phyloP scores from a whole-genome alignment of 2,329 filamentous ascomycete species.

The Scedosporium apiospermum region DNA sequence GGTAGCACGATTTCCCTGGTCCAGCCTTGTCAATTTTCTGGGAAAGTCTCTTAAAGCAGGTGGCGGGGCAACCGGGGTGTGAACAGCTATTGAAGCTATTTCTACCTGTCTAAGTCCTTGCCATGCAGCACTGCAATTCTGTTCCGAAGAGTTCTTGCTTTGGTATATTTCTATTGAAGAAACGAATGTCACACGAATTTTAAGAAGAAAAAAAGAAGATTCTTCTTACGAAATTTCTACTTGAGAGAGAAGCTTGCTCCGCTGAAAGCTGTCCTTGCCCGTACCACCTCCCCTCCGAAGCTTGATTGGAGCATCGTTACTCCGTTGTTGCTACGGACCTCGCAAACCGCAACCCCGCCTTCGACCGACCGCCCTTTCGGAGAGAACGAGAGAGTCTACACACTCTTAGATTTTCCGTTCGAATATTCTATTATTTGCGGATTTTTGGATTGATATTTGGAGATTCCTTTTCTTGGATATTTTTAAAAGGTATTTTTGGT shows the following conservation, averaged over 20 bases:
- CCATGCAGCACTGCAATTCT: background rate
- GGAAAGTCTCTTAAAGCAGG: slow-evolving; percentile 18
- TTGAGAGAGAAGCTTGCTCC: background rate
- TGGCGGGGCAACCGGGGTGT: slow-evolving; percentile 36
- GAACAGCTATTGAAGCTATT: background rate
- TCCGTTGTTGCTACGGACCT: background rate
- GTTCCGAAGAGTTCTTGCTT: background rate
- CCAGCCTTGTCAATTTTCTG: slow-evolving; percentile 26
- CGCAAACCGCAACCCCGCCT: background rate
- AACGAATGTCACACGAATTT: background rate
- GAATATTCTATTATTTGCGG: background rate
- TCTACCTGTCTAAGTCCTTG: background rate
- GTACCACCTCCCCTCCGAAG: background rate
- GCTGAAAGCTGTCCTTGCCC: background rate
- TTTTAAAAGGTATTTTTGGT: background rate
- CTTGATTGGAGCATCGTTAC: background rate
- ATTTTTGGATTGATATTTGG: background rate
- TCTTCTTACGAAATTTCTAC: background rate
- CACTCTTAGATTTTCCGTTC: background rate
- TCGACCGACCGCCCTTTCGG: background rate
- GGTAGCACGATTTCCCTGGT: slow-evolving; percentile 3
- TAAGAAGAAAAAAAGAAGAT: background rate
- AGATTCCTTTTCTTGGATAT: background rate
- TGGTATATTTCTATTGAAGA: background rate
- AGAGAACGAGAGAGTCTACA: background rate